Evolutionary conservation across 371 early-diverging fungal genomes (phyloP).

Genomic region (Smittium mucronatum): DNA sequence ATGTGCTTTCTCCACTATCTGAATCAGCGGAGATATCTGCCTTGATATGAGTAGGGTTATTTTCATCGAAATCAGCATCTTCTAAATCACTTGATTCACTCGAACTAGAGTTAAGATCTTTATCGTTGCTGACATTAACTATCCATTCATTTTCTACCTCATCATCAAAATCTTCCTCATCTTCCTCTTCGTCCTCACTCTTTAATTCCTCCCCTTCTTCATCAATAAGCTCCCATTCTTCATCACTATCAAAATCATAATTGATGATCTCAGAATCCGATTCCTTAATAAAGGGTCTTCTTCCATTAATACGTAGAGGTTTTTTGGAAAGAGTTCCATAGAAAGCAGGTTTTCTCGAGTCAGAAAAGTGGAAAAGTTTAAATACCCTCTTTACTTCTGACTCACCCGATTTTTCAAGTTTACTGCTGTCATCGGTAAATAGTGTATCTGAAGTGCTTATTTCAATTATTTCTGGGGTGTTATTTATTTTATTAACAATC

Average conservation of each 20-base stretch:
- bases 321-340: slow-evolving; percentile 1
- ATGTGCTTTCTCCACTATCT: neutral
- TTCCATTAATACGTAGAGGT: neutral
- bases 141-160: slow-evolving; percentile 6
- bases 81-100: neutral
- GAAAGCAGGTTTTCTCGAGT: neutral
- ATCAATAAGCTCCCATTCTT: slow-evolving; percentile 8
- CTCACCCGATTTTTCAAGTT: no score
- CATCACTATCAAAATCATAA: slow-evolving; percentile 9
- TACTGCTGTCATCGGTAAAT: neutral
- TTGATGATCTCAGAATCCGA: neutral
- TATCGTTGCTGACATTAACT: neutral
- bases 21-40: neutral
- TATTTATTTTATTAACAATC: neutral
- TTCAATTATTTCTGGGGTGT: neutral
- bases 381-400: no score
- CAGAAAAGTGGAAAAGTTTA: neutral
- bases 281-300: slow-evolving; percentile 7
- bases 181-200: slow-evolving; percentile 7
- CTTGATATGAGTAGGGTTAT: slow-evolving; percentile 3
- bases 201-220: slow-evolving; percentile 3
- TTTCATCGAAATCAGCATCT: slow-evolving; percentile 7
- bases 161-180: neutral
- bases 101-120: neutral
- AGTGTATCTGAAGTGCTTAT: neutral